phyloP scores from a whole-genome alignment of 164 flowering plant genomes.

The Sextonia rubra region DNA sequence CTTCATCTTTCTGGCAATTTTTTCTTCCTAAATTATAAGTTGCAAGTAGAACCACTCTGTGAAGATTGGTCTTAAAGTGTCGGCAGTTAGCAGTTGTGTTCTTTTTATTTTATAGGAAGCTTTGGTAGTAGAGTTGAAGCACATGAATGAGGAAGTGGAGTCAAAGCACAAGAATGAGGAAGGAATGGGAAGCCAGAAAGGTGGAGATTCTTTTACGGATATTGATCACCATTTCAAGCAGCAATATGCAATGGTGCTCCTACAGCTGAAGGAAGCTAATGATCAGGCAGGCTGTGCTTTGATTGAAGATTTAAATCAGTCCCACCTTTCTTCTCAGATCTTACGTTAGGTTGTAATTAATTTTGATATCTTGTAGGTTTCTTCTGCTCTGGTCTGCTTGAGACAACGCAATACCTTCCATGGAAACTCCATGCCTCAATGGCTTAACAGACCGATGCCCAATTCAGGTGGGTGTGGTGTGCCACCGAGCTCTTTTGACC shows the following conservation, averaged over 20 bases:
- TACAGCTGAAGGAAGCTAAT: conserved; percentile 53
- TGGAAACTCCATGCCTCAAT: conserved; percentile 29
- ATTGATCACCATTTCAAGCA: conserved; percentile 41
- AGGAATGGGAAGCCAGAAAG: conserved; percentile 35
- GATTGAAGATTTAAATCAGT: not conserved
- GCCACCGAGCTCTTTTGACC: conserved; percentile 24
- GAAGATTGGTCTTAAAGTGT: too few relatives aligned
- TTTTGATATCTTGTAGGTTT: conserved; percentile 36
- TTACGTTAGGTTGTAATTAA: not conserved
- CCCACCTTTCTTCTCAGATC: not conserved
- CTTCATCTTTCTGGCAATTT: too few relatives aligned
- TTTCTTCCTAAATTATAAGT: too few relatives aligned
- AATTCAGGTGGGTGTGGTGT: conserved; percentile 21
- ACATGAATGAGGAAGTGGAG: conserved; percentile 52
- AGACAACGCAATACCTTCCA: conserved; percentile 57
- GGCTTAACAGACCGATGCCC: conserved; percentile 21
- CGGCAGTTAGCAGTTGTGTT: too few relatives aligned
- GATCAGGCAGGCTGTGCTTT: conserved; percentile 43
- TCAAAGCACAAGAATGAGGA: conserved; percentile 59
- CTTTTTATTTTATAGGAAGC: conserved; percentile 35
- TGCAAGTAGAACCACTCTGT: too few relatives aligned
- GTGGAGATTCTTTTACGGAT: conserved; percentile 40
- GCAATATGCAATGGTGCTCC: conserved; percentile 52
- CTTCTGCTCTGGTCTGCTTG: conserved; percentile 46
- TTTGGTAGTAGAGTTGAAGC: conserved; percentile 49